Evolutionary conservation across 768 basidiomycete species (phyloP).

Genomic region (Suillus americanus): DNA sequence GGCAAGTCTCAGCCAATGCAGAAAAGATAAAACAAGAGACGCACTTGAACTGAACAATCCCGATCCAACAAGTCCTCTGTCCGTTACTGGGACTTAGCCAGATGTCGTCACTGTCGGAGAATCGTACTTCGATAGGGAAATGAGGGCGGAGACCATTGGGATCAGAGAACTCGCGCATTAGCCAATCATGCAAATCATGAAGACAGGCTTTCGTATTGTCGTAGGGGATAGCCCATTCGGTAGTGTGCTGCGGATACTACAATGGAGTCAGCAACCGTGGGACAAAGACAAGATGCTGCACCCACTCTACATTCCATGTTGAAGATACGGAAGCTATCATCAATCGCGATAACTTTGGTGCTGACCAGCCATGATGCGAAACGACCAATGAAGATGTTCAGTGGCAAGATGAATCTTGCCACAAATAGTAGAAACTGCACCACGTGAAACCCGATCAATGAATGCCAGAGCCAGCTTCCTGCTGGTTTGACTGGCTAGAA

Average conservation of each 20-base stretch:
- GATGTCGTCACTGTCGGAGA: slow-evolving; percentile 85
- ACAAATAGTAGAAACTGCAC: slow-evolving; percentile 83
- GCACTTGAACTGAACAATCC: slow-evolving; percentile 96
- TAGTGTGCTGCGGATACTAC: slow-evolving; percentile 90
- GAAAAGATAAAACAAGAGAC: slow-evolving; percentile 27
- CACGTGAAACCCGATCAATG: slow-evolving; percentile 74
- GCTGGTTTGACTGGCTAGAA: slow-evolving; percentile 50
- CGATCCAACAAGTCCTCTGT: slow-evolving; percentile 86
- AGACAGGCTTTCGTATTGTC: slow-evolving; percentile 66
- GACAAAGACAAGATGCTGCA: slow-evolving; percentile 14
- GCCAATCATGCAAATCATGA: slow-evolving; percentile 67
- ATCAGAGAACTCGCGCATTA: slow-evolving; percentile 63
- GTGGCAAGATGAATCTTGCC: slow-evolving; percentile 57
- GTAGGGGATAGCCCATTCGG: slow-evolving; percentile 92
- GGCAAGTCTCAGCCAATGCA: slow-evolving; percentile 6
- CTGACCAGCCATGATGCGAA: slow-evolving; percentile 70
- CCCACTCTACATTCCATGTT: slow-evolving; percentile 91
- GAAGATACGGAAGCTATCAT: slow-evolving; percentile 82
- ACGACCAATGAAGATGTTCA: slow-evolving; percentile 65
- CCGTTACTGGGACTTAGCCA: slow-evolving; percentile 91
- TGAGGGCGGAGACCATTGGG: slow-evolving; percentile 81
- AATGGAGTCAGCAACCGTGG: slow-evolving; percentile 11
- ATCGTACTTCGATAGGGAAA: slow-evolving; percentile 91
- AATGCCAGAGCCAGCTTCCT: slow-evolving; percentile 68
- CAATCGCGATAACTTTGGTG: slow-evolving; percentile 56